Percentiles rank a stretch among this genome's conserved stretches.
Conservation (phyloP, 2,329 filamentous ascomycete genomes). For the Neoascochyta sp. region DNA sequence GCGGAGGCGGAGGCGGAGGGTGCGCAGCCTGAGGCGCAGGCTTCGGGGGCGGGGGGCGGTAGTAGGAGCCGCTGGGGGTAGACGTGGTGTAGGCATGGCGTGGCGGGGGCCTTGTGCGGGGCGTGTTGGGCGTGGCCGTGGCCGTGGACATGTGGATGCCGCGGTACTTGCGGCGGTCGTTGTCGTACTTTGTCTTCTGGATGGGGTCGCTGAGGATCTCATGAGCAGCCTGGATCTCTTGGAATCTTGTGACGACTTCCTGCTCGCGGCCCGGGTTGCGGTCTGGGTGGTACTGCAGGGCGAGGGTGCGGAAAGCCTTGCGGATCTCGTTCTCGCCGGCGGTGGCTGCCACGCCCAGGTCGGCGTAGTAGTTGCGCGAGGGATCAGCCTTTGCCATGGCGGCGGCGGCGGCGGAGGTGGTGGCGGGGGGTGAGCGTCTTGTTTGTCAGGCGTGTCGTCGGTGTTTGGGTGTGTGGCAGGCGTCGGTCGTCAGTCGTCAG, state of each 20-base stretch:
- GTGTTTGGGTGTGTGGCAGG: slow-evolving; percentile 1
- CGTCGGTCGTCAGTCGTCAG: no score
- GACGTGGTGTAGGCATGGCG: slow-evolving; percentile 43
- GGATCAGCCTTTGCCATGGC: slow-evolving; percentile 66
- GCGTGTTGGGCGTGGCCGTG: slow-evolving; percentile 41
- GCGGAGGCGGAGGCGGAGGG: slow-evolving; percentile 12
- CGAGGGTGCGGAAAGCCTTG: slow-evolving; percentile 81
- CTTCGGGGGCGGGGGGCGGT: slow-evolving; percentile 29
- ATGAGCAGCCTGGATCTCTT: slow-evolving; percentile 80
- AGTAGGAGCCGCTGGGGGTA: slow-evolving; percentile 33
- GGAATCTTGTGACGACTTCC: slow-evolving; percentile 77
- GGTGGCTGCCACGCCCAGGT: slow-evolving; percentile 66
- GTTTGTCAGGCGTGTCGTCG: slow-evolving; percentile 2
- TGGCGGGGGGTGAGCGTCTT: slow-evolving; percentile 1
- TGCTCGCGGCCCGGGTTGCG: slow-evolving; percentile 79
- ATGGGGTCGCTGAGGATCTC: slow-evolving; percentile 65
- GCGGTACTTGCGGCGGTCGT: slow-evolving; percentile 51
- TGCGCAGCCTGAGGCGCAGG: slow-evolving; percentile 16
- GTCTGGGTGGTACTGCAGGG: slow-evolving; percentile 82
- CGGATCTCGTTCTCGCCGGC: slow-evolving; percentile 74
- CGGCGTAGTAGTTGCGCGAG: slow-evolving; percentile 77
- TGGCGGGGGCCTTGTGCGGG: slow-evolving; percentile 41
- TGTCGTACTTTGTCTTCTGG: slow-evolving; percentile 60
- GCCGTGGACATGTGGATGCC: slow-evolving; percentile 29
- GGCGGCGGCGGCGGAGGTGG: slow-evolving; percentile 4